Evolutionary conservation across 495 filamentous ascomycete genomes (phyloP).

Genomic region (Tuber aestivum): DNA sequence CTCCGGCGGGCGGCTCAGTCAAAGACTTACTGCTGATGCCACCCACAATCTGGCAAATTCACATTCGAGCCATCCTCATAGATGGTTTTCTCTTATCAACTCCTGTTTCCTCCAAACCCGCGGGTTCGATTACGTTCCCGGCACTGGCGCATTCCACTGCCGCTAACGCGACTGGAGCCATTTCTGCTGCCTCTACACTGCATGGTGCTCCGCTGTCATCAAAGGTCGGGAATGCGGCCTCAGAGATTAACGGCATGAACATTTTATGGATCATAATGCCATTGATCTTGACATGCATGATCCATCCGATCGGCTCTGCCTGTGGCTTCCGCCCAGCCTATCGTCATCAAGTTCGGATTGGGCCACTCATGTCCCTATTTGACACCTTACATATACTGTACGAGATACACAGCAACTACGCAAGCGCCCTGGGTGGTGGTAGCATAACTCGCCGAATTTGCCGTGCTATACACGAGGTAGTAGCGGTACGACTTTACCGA

Average conservation of each 20-base stretch:
- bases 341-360: background rate
- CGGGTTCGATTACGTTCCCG: background rate
- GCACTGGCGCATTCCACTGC: background rate
- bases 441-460: background rate
- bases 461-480: background rate
- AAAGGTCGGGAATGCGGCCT: background rate
- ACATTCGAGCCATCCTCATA: background rate
- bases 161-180: background rate
- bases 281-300: slow-evolving; percentile 3
- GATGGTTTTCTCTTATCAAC: background rate
- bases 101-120: background rate
- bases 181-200: too few species aligned
- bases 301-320: slow-evolving; percentile 7
- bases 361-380: background rate
- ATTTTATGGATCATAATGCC: slow-evolving; percentile 10
- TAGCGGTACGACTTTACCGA: background rate
- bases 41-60: background rate
- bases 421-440: background rate
- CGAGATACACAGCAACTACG: background rate
- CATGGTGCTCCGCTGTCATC: background rate
- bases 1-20: background rate
- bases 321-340: background rate
- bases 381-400: background rate
- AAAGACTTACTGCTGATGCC: background rate
- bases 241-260: background rate